These are phyloP conservation scores for Crotalaria pallida DNA, from an alignment of 306 rosid genomes.

Conservation along the genomic window DNA sequence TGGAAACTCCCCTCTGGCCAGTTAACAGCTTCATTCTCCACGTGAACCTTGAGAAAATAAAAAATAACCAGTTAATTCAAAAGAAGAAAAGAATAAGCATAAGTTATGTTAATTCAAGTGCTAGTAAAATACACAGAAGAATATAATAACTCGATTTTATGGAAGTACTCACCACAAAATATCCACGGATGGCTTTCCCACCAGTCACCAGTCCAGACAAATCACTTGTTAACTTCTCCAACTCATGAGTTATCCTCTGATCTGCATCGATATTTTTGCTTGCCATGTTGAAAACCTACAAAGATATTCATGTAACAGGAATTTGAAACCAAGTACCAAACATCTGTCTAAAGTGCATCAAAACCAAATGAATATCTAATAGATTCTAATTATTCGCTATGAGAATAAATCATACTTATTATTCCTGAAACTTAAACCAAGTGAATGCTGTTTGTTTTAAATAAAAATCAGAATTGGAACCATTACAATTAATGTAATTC, in stretches of 20 bases:
- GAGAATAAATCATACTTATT: background rate
- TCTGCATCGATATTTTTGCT: conserved; percentile 83
- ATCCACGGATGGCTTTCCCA: conserved; percentile 96
- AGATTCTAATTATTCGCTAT: background rate
- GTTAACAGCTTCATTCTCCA: conserved; percentile 99
- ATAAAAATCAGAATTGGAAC: too few species aligned
- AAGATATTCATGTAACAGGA: conserved; percentile 25
- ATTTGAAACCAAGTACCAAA: conserved; percentile 17
- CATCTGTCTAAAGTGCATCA: conserved; percentile 16
- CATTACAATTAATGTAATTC: too few species aligned
- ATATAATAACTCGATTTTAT: background rate
- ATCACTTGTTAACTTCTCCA: conserved; percentile 84
- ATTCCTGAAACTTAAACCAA: conserved; percentile 8
- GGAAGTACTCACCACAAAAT: conserved; percentile 74
- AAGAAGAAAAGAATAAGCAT: background rate
- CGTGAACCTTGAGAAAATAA: conserved; percentile 67
- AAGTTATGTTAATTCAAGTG: conserved; percentile 9
- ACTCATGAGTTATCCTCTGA: conserved; percentile 92
- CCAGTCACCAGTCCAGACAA: conserved; percentile 96
- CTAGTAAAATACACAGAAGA: conserved; percentile 1
- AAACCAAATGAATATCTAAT: conserved; percentile 7
- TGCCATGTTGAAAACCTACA: conserved; percentile 91
- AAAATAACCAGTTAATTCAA: conserved; percentile 1
- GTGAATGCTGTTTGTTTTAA: too few species aligned
- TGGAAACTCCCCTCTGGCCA: conserved; percentile 90